phyloP scores from a whole-genome alignment of 2,329 filamentous ascomycete genomes.

The Didymella arachidicola region DNA sequence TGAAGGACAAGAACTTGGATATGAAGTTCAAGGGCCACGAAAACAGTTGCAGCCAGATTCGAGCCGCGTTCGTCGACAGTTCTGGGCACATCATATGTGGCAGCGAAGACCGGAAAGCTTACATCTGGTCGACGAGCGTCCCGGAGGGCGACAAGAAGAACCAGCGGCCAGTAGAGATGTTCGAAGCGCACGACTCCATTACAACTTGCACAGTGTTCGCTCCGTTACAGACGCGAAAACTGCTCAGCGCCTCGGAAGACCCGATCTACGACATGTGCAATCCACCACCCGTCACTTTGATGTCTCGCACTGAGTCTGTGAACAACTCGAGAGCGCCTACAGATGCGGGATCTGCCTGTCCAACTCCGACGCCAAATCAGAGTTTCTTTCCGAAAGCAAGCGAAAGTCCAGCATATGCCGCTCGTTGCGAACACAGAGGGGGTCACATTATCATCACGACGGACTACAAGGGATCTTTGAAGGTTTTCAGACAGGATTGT shows the following conservation, averaged over 20 bases:
- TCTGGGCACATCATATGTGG: constrained; percentile 87
- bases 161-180: constrained; percentile 84
- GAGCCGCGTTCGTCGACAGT: constrained; percentile 87
- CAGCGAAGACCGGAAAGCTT: constrained; percentile 88
- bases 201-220: constrained; percentile 91
- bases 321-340: constrained; percentile 59
- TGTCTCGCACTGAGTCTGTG: constrained; percentile 73
- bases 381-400: constrained; percentile 55
- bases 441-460: constrained; percentile 94
- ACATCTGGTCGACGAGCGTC: constrained; percentile 80
- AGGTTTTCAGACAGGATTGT: constrained; percentile 95
- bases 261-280: constrained; percentile 98
- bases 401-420: constrained; percentile 78
- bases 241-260: constrained; percentile 83
- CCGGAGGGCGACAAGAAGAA: constrained; percentile 73
- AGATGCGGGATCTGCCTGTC: constrained; percentile 49
- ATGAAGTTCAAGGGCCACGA: constrained; percentile 92
- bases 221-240: constrained; percentile 76
- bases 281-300: constrained; percentile 84
- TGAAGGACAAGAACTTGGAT: constrained; percentile 83
- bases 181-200: constrained; percentile 87
- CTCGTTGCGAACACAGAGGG: constrained; percentile 75
- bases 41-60: constrained; percentile 89
- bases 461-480: constrained; percentile 86
- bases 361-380: constrained; percentile 47